phyloP scores from a whole-genome alignment of 495 filamentous ascomycete genomes.

The Xylaria nigripes region DNA sequence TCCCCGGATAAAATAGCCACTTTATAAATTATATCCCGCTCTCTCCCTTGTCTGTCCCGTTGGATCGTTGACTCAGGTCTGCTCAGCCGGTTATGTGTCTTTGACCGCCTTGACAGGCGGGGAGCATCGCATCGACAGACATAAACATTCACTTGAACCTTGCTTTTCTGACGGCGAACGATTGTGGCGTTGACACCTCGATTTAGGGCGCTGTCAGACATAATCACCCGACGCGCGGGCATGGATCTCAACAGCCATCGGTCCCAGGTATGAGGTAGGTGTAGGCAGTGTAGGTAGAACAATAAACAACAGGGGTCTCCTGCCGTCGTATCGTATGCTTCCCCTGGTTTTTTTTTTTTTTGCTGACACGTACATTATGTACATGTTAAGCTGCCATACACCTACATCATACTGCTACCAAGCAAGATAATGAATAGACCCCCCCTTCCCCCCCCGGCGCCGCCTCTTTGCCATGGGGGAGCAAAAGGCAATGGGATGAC shows the following conservation, averaged over 20 bases:
- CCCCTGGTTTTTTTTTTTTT: not conserved
- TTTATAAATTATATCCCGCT: not conserved
- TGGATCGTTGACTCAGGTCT: not conserved
- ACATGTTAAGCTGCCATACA: too few species aligned
- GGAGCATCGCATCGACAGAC: too few species aligned
- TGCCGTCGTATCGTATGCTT: not conserved
- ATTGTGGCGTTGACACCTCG: not conserved
- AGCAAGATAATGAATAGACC: too few species aligned
- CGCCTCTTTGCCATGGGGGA: not conserved
- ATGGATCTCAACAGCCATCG: slow-evolving; percentile 4
- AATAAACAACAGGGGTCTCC: not conserved
- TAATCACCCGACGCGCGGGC: not conserved
- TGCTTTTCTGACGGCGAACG: not conserved
- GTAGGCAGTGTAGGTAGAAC: not conserved
- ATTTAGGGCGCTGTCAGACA: not conserved
- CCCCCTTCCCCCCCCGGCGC: not conserved
- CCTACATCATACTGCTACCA: too few species aligned
- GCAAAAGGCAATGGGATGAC: not conserved
- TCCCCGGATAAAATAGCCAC: too few species aligned
- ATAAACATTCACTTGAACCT: too few species aligned
- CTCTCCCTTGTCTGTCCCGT: not conserved
- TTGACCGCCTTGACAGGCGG: not conserved
- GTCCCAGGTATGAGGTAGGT: not conserved
- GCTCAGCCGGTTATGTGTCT: not conserved
- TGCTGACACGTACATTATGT: not conserved